Conservation (phyloP, 192 early-diverging fungal genomes). For the Coemansia sp. region DNA sequence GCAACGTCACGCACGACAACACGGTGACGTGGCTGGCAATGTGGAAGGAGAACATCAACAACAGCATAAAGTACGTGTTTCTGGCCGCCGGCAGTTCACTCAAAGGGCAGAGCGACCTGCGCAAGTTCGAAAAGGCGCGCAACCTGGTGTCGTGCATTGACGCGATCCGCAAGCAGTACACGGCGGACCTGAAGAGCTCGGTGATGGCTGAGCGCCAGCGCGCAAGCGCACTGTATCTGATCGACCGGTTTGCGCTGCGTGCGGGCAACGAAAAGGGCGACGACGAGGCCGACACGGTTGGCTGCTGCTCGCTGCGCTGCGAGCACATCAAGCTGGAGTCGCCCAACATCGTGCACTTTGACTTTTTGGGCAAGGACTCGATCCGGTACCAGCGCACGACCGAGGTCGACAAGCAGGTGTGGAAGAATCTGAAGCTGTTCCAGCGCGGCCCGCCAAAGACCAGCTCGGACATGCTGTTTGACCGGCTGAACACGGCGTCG, state of each 20-base stretch:
- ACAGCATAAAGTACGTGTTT: slow-evolving; percentile 89
- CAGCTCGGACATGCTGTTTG: slow-evolving; percentile 80
- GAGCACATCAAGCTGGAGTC: slow-evolving; percentile 85
- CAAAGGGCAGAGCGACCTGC: slow-evolving; percentile 92
- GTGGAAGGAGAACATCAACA: slow-evolving; percentile 99
- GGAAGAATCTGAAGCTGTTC: slow-evolving; percentile 89
- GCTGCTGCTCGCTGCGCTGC: slow-evolving; percentile 93
- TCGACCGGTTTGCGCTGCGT: slow-evolving; percentile 89
- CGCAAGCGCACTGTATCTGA: slow-evolving; percentile 92
- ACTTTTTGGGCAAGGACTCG: slow-evolving; percentile 98
- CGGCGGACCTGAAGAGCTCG: slow-evolving; percentile 71
- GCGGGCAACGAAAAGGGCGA: slow-evolving; percentile 98
- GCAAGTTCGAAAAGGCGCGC: slow-evolving; percentile 95
- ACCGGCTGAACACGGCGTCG: slow-evolving; percentile 75
- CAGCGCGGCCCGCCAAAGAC: slow-evolving; percentile 69
- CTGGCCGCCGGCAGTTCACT: slow-evolving; percentile 88
- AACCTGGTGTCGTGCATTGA: slow-evolving; percentile 66
- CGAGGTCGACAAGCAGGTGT: slow-evolving; percentile 82
- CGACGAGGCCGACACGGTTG: slow-evolving; percentile 97
- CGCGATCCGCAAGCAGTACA: slow-evolving; percentile 76
- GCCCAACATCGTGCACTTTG: slow-evolving; percentile 83
- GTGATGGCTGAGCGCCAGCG: slow-evolving; percentile 80
- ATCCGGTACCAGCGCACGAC: slow-evolving; percentile 89
- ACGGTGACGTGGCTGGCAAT: slow-evolving; percentile 94
- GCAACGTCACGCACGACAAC: slow-evolving; percentile 78